A percentile compares a stretch with the other conserved stretches of the same genome.
Evolutionary conservation across 2,329 filamentous ascomycete genomes (phyloP).

Genomic region (Nemania diffusa): DNA sequence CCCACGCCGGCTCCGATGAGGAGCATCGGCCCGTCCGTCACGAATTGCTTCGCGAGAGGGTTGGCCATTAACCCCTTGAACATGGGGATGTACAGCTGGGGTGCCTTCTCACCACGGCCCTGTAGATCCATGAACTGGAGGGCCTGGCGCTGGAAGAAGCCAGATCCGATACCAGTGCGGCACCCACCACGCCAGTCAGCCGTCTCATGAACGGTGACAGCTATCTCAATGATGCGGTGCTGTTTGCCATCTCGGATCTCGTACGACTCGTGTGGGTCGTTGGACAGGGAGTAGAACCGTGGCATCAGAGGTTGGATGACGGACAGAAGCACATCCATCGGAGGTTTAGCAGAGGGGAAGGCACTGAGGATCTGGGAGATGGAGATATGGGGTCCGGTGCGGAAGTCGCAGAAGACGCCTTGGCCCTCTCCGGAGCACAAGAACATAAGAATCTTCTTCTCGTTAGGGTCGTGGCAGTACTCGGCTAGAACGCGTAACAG

Average conservation of each 20-base stretch:
- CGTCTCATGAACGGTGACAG: slow-evolving; percentile 93
- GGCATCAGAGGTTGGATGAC: slow-evolving; percentile 91
- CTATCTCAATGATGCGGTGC: slow-evolving; percentile 89
- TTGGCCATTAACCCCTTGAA: slow-evolving; percentile 99
- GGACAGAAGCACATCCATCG: slow-evolving; percentile 82
- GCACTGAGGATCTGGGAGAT: slow-evolving; percentile 87
- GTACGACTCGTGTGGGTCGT: slow-evolving; percentile 85
- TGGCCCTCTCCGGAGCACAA: slow-evolving; percentile 92
- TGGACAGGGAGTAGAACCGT: slow-evolving; percentile 97
- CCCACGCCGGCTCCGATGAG: slow-evolving; percentile 96
- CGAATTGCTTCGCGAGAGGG: slow-evolving; percentile 90
- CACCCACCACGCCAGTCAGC: slow-evolving; percentile 77
- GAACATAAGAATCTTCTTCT: slow-evolving; percentile 88
- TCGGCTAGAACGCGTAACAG: slow-evolving; percentile 88
- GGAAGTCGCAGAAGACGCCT: slow-evolving; percentile 91
- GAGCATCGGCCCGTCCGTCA: slow-evolving; percentile 95
- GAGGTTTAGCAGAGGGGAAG: slow-evolving; percentile 91
- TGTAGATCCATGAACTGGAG: slow-evolving; percentile 76
- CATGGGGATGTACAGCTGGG: slow-evolving; percentile 86
- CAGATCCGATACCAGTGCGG: slow-evolving; percentile 88
- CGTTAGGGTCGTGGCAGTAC: slow-evolving; percentile 79
- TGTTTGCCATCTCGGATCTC: slow-evolving; percentile 74
- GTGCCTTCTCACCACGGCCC: slow-evolving; percentile 64
- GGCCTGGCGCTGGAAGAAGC: slow-evolving; percentile 91
- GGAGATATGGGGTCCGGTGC: slow-evolving; percentile 87